Evolutionary conservation across 2,329 filamentous ascomycete species (phyloP).

Genomic region (Cercospora zeae-maydis): DNA sequence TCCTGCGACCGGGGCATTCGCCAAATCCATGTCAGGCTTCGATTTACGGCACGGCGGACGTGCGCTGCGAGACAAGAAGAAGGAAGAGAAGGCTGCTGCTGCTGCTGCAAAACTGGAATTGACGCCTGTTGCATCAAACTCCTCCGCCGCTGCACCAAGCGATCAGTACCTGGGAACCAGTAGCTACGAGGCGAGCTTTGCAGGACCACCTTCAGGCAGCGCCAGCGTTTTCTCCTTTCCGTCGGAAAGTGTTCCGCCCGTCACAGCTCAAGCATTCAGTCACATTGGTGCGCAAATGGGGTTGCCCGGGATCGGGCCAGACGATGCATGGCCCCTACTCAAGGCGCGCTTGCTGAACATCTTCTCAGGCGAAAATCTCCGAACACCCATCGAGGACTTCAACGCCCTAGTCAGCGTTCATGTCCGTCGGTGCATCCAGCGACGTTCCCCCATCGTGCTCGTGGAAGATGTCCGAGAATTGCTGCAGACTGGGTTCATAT

Average conservation of each 20-base stretch:
- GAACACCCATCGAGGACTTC: slow-evolving; percentile 78
- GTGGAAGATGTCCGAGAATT: slow-evolving; percentile 75
- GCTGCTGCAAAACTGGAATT: slow-evolving; percentile 36
- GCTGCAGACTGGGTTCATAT: slow-evolving; percentile 75
- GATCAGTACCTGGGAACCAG: slow-evolving; percentile 30
- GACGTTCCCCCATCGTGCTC: slow-evolving; percentile 65
- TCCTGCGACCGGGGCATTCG: slow-evolving; percentile 67
- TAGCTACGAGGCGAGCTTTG: slow-evolving; percentile 26
- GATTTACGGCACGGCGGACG: slow-evolving; percentile 75
- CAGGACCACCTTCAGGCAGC: slow-evolving; percentile 30
- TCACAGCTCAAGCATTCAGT: slow-evolving; percentile 41
- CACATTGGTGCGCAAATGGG: slow-evolving; percentile 48
- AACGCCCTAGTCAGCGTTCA: slow-evolving; percentile 77
- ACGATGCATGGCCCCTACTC: slow-evolving; percentile 79
- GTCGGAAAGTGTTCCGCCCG: slow-evolving; percentile 32
- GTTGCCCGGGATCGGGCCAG: slow-evolving; percentile 50
- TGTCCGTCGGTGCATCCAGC: slow-evolving; percentile 72
- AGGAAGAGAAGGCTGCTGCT: slow-evolving; percentile 49
- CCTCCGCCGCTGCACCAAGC: slow-evolving; percentile 27
- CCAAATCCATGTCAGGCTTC: slow-evolving; percentile 76
- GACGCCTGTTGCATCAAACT: slow-evolving; percentile 33
- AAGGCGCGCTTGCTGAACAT: slow-evolving; percentile 72
- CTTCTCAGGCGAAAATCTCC: slow-evolving; percentile 76
- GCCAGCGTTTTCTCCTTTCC: slow-evolving; percentile 35
- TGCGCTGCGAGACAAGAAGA: slow-evolving; percentile 70